Percentiles rank a stretch among this genome's conserved stretches.
Conservation (phyloP, 2,329 filamentous ascomycete genomes). For the Ophiostoma sp. region DNA sequence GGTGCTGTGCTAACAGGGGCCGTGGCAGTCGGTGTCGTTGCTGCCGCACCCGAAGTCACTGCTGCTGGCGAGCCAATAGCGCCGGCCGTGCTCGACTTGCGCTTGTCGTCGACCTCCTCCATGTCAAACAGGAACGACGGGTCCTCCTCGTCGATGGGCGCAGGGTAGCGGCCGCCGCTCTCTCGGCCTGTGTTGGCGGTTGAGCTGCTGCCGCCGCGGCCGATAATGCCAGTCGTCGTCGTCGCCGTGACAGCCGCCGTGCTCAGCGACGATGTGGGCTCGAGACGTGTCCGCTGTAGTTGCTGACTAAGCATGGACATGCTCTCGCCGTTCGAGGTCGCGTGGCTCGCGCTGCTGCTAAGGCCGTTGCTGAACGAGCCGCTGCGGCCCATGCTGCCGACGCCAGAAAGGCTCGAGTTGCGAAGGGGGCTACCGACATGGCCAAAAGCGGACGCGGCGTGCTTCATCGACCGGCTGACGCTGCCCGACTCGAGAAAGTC, state of each 20-base stretch:
- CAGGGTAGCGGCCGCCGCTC: slow-evolving; percentile 53
- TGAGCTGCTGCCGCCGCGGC: slow-evolving; percentile 31
- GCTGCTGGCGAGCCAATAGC: slow-evolving; percentile 14
- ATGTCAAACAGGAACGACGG: slow-evolving; percentile 60
- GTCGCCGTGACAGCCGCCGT: slow-evolving; percentile 32
- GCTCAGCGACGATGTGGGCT: slow-evolving; percentile 31
- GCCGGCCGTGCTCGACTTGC: slow-evolving; percentile 19
- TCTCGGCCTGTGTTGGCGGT: slow-evolving; percentile 30
- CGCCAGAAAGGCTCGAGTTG: slow-evolving; percentile 55
- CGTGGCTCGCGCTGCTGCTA: not conserved
- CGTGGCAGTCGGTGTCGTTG: slow-evolving; percentile 26
- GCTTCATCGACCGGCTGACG: slow-evolving; percentile 36
- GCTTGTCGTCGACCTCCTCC: slow-evolving; percentile 54
- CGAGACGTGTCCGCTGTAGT: slow-evolving; percentile 54
- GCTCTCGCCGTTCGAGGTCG: slow-evolving; percentile 35
- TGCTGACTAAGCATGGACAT: slow-evolving; percentile 58
- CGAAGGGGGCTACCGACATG: slow-evolving; percentile 61
- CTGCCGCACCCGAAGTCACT: slow-evolving; percentile 26
- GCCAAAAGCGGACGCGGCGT: slow-evolving; percentile 53
- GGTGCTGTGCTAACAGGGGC: not conserved
- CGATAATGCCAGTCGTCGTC: slow-evolving; percentile 31
- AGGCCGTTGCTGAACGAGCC: slow-evolving; percentile 35
- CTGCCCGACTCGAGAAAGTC: slow-evolving; percentile 37
- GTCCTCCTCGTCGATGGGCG: slow-evolving; percentile 61
- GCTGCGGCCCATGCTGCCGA: slow-evolving; percentile 33